Percentiles rank a stretch among this genome's conserved stretches.
phyloP scores from a whole-genome alignment of 495 filamentous ascomycete species.

The Talaromyces thailandensis region DNA sequence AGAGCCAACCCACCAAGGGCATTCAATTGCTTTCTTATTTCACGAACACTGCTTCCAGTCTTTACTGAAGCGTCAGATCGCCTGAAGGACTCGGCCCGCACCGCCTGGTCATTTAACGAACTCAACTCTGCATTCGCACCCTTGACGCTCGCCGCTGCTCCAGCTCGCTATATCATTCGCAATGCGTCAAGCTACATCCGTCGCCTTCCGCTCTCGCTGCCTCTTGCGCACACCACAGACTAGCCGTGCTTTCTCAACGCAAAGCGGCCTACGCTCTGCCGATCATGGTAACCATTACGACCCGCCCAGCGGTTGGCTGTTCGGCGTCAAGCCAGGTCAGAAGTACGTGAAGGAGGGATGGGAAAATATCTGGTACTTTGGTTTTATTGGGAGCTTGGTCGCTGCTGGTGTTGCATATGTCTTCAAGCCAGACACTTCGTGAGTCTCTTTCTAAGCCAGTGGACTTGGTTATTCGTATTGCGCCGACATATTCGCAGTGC shows the following conservation, averaged over 20 bases:
- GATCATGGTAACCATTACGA: slow-evolving; percentile 78
- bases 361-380: slow-evolving; percentile 82
- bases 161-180: slow-evolving; percentile 10
- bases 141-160: not conserved
- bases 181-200: slow-evolving; percentile 34
- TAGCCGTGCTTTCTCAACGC: slow-evolving; percentile 34
- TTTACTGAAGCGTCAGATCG: not conserved
- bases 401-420: slow-evolving; percentile 76
- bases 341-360: slow-evolving; percentile 94
- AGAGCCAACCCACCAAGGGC: not conserved
- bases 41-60: not conserved
- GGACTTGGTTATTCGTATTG: not conserved
- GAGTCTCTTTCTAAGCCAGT: slow-evolving; percentile 32
- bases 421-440: slow-evolving; percentile 98
- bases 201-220: slow-evolving; percentile 34
- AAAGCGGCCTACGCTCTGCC: slow-evolving; percentile 31
- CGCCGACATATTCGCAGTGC: not conserved
- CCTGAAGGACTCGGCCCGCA: not conserved
- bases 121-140: not conserved
- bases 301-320: slow-evolving; percentile 84
- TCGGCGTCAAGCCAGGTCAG: slow-evolving; percentile 83
- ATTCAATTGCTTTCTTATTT: not conserved
- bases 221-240: slow-evolving; percentile 29
- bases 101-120: not conserved
- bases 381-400: slow-evolving; percentile 76